Percentiles rank a stretch among this genome's conserved stretches.
Evolutionary conservation across 2,329 filamentous ascomycete genomes (phyloP).

Genomic region (Colletotrichum gigasporum): DNA sequence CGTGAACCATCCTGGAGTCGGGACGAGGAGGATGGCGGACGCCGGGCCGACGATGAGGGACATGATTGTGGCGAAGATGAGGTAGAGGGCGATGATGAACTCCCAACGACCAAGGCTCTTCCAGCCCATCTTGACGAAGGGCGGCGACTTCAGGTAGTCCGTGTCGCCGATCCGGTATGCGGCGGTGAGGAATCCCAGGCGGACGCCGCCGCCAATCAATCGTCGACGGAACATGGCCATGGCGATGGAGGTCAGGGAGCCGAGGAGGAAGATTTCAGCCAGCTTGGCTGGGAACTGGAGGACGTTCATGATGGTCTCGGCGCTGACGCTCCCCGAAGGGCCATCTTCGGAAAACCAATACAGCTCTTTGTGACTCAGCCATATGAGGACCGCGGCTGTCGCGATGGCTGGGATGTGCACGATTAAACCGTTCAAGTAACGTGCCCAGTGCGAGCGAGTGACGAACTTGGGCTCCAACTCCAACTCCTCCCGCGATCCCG

Average conservation of each 20-base stretch:
- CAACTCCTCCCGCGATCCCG: too few relatives aligned
- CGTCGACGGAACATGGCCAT: slow-evolving; percentile 2
- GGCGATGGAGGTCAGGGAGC: slow-evolving; percentile 18
- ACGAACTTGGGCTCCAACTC: neutral
- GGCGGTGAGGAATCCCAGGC: slow-evolving; percentile 21
- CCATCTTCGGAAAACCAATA: slow-evolving; percentile 19
- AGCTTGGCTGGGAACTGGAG: slow-evolving; percentile 23
- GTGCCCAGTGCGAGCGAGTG: neutral
- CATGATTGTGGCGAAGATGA: slow-evolving; percentile 14
- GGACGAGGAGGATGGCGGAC: slow-evolving; percentile 27
- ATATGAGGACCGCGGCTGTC: neutral
- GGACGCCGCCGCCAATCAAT: slow-evolving; percentile 10
- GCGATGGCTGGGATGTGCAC: slow-evolving; percentile 15
- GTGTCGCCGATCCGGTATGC: slow-evolving; percentile 25
- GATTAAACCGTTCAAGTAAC: slow-evolving; percentile 11
- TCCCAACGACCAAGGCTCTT: neutral
- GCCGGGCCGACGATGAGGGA: slow-evolving; percentile 23
- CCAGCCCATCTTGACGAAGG: slow-evolving; percentile 11
- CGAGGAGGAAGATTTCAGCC: slow-evolving; percentile 17
- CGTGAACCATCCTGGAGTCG: slow-evolving; percentile 5
- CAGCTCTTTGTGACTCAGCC: neutral
- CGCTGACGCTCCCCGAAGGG: neutral
- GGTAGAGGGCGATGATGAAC: neutral
- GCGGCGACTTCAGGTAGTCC: slow-evolving; percentile 5
- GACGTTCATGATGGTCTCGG: slow-evolving; percentile 16